Base-by-base conservation (phyloP, 495 filamentous ascomycete genomes). In the Monascus purpureus region DNA sequence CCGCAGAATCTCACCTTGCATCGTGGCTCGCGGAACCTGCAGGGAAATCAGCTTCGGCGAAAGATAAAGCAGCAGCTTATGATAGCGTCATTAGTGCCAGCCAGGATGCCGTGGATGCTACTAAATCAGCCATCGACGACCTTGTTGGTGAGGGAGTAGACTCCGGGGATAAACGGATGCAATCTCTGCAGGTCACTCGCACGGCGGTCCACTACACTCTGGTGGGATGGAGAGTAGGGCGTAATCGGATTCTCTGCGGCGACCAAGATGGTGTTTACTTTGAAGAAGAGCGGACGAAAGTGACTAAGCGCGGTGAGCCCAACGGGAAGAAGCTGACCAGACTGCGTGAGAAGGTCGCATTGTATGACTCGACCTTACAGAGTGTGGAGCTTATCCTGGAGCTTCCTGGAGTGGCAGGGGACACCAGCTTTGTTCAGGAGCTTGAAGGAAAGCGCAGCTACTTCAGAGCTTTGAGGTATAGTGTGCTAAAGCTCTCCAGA, bases 21-120 rank as follows among this genome's bases (percentile, higher is more conserved):
- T 46, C 56, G 25, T 63, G 59, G 49, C 37, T 72, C 55, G 37
- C 41, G 4, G 49, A 47, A 4, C 33, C 39, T 31, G 37, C 40
- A 7, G 57, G 63, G 8, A 47, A 49, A 20, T 59, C 64, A 13
- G 55, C 51, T 15, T 53, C 58, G 2, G 37, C 60, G 1, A 69
- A 65, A 42, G 70, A 73, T 17, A 70, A 70, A 43, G 73, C 85
- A 9, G 79, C 80, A 4, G 86, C 84, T 1, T 99, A 93, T 46
- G 92, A 99, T 41, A 81, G 80, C 37, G 75, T 94, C 15, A 75
- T 99, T 25, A 80, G 77, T 37, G 75, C 86, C 9, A 88, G 82
- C 46, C 92, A 95, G 59, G 92, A 99, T 49, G 85, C 82, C 1
- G 84, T 84, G 8, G 92, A 99, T 58, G 82, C 82, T 8, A 87